phyloP scores from a whole-genome alignment of 805 yeast species.

The Pichia thaimueangensis region DNA sequence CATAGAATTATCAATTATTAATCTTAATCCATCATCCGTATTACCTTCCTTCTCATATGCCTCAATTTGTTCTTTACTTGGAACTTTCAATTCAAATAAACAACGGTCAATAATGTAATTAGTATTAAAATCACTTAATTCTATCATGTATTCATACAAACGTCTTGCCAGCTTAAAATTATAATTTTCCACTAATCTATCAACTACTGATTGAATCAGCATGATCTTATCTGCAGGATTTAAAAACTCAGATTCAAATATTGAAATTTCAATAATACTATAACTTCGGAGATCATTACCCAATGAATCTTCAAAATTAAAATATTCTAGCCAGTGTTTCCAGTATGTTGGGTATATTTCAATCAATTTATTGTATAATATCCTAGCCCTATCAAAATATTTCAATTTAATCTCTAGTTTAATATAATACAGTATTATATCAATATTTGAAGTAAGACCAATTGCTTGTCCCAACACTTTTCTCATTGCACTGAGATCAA shows the following conservation, averaged over 20 bases:
- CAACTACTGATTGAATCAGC: slow-evolving; percentile 2
- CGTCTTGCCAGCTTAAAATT: slow-evolving; percentile 7
- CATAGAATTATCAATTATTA: slow-evolving; percentile 35
- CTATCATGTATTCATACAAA: slow-evolving; percentile 5
- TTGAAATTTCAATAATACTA: slow-evolving; percentile 53
- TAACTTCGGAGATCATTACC: slow-evolving; percentile 67
- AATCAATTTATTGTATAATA: slow-evolving; percentile 61
- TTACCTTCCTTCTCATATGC: slow-evolving; percentile 21
- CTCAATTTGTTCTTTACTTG: slow-evolving; percentile 46
- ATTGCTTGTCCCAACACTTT: slow-evolving; percentile 65
- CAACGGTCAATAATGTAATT: slow-evolving; percentile 62
- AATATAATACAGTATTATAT: slow-evolving; percentile 59
- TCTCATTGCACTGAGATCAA: slow-evolving; percentile 47
- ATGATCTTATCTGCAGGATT: slow-evolving; percentile 15
- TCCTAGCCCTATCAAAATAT: slow-evolving; percentile 77
- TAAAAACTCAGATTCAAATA: slow-evolving; percentile 16
- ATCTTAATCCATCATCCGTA: slow-evolving; percentile 26
- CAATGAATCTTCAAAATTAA: slow-evolving; percentile 58
- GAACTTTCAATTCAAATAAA: slow-evolving; percentile 61
- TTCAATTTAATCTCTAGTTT: slow-evolving; percentile 58
- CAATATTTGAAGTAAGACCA: slow-evolving; percentile 58
- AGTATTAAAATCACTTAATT: slow-evolving; percentile 15
- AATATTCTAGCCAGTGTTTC: slow-evolving; percentile 55
- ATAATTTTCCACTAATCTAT: slow-evolving; percentile 1
- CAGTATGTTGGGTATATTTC: slow-evolving; percentile 38